Evolutionary conservation across 352 stramenopile genomes (phyloP), one percentile per base, ranked within the genome.

Genomic region (Phytophthora nicotianae): DNA sequence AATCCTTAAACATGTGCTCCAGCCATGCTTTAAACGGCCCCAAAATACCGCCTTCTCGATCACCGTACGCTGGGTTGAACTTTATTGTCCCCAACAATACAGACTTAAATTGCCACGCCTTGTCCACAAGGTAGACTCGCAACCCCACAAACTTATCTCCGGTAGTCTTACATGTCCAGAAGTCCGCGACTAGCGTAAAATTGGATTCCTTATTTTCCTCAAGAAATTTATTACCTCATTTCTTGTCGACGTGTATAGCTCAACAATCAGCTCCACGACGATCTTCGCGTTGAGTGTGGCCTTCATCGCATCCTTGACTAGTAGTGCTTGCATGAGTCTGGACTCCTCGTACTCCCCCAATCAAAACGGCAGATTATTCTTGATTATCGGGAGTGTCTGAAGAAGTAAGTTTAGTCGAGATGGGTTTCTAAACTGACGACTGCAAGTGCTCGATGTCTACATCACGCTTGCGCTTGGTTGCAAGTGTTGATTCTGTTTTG

Each of bases 1-100:
- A 78, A 52, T 66, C 70, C 11, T 29, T 16, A 17, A 78, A 38
- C 5, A 66, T 54, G 13, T 55, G 29, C 2, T 38, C 24, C 10
- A 68, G 20, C 61, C 62, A 75, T 0, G 13, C 17, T 20, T 47
- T 23, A 51, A 71, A 63, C n/a, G 62, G 52, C n/a, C 33, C 51
- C 5, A 43, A 41, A 21, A 74, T 63, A 2, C 62, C 67, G 5
- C 50, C 33, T 5, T 61, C 42, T 4, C 55, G 38, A 5, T 64
- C 50, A 9, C 59, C 29, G 23, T 46, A 68, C 0, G 35, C 48
- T 16, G 50, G 38, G 27, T 58, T 37, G 27, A 65, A 62, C 6
- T 45, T 50, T 3, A 47, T 58, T 41, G 56, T 61, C 9, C 49
- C 10, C 33, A n/a, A 40, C 4, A 40, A 16, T 4, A 40, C 33